These are phyloP conservation scores for Colletotrichum graminicola DNA, from an alignment of 2,329 filamentous ascomycete species.

Conservation along the genomic window DNA sequence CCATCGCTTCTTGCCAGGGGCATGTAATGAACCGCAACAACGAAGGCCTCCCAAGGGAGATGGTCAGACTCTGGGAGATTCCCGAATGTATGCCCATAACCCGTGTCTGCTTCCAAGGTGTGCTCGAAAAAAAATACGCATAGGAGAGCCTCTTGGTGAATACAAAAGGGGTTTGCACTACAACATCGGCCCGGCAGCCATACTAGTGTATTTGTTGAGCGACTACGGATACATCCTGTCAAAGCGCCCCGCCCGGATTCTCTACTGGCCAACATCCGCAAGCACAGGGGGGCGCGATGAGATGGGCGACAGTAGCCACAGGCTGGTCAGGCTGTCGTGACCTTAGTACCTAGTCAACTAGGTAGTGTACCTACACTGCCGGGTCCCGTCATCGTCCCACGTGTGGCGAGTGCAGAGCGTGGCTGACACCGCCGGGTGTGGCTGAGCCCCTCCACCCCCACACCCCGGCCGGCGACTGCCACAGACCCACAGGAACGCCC, in stretches of 20 bases:
- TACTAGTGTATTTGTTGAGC: no score
- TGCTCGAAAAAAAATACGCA: not conserved
- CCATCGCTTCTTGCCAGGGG: no score
- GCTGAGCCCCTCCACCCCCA: conserved; percentile 10
- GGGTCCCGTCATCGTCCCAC: not conserved
- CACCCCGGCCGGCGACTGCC: not conserved
- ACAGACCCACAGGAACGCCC: conserved; percentile 6
- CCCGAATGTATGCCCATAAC: no score
- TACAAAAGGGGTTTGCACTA: not conserved
- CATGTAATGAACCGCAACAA: no score
- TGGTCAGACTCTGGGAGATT: no score
- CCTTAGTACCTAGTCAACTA: no score
- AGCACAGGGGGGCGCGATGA: not conserved
- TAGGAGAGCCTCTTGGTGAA: not conserved
- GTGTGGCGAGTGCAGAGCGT: conserved; percentile 32
- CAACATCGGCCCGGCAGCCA: not conserved
- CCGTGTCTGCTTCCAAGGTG: no score
- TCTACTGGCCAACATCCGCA: not conserved
- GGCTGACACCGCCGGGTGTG: conserved; percentile 16
- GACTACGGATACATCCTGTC: not conserved
- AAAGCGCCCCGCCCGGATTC: not conserved
- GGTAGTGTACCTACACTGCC: no score
- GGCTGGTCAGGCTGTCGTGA: no score
- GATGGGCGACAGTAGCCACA: not conserved
- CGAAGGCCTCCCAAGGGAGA: no score